Evolutionary conservation across 352 stramenopile genomes (phyloP), one percentile per base, ranked within the genome.

Genomic region (Globisporangium cystogenes): DNA sequence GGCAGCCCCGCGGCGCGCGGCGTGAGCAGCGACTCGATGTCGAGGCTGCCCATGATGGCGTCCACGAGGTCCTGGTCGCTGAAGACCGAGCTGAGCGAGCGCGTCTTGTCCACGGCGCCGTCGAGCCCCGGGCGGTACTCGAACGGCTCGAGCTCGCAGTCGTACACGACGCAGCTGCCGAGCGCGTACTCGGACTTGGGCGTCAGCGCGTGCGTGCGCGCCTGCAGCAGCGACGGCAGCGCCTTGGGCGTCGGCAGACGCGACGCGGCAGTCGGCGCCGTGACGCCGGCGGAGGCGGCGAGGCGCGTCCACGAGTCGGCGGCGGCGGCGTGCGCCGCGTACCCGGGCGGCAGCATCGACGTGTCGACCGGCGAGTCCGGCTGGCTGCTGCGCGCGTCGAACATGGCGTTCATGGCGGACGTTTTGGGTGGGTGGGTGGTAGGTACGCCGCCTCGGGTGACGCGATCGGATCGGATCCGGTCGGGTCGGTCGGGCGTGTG

Each of bases 1-100:
- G 36, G 36, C 14, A 11, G n/a, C n/a, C n/a, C 36, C 18, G 7
- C 36, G 2, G 45, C 44, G 44, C 43, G 46, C 18, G 57, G 59
- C 14, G 55, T 47, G 15, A 59, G 48, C 37, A 62, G 26, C 40
- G 66, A 64, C 55, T 91, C 77, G 24, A 67, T 57, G 47, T 75
- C 81, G 50, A 91, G 72, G 37, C 81, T 89, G 48, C 56, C 74
- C 74, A 91, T 87, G 65, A 91, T 89, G 50, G 81, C 76, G 64
- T 91, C 79, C 26, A 89, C 73, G 36, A 91, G 72, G 31, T 87
- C 81, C 51, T 82, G 70, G 56, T 91, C 81, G 24, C 75, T 76
- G 53, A 91, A 91, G 45, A 91, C 76, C 24, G 77, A 89, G 61
- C 65, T 82, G 60, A 89, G 74, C 35, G 78, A 82, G 45, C 70